phyloP scores from a whole-genome alignment of 2,329 filamentous ascomycete species.

The Talaromyces sp. region DNA sequence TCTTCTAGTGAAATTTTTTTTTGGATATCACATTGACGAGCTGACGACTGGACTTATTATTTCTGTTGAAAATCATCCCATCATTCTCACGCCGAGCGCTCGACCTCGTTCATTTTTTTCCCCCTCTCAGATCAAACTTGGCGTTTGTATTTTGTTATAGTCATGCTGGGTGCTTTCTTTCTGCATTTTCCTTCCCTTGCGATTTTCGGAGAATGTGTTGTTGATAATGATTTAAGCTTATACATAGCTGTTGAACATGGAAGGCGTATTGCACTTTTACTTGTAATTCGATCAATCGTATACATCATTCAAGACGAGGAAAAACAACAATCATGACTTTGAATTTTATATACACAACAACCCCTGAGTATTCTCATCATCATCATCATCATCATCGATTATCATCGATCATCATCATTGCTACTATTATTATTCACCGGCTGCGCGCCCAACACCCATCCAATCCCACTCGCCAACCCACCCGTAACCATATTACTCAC shows the following conservation, averaged over 20 bases:
- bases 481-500: slow-evolving; percentile 60
- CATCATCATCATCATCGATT: neutral
- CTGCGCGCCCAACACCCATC: slow-evolving; percentile 57
- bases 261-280: neutral
- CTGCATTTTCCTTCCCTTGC: too few species aligned
- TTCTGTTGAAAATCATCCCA: neutral
- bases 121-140: neutral
- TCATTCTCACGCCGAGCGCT: neutral
- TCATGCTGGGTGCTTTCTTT: neutral
- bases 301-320: too few species aligned
- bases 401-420: slow-evolving; percentile 2
- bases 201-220: neutral
- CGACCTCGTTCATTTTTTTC: neutral
- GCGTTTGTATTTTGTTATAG: neutral
- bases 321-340: neutral
- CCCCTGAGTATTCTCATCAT: neutral
- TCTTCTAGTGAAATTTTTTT: neutral
- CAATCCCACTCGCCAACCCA: slow-evolving; percentile 56
- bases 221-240: neutral
- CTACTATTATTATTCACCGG: slow-evolving; percentile 30
- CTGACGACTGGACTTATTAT: neutral
- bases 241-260: neutral
- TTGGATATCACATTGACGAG: neutral
- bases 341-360: neutral
- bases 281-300: too few species aligned